Conservation (phyloP, 371 early-diverging fungal genomes). For the Rhizopus arrhizus region DNA sequence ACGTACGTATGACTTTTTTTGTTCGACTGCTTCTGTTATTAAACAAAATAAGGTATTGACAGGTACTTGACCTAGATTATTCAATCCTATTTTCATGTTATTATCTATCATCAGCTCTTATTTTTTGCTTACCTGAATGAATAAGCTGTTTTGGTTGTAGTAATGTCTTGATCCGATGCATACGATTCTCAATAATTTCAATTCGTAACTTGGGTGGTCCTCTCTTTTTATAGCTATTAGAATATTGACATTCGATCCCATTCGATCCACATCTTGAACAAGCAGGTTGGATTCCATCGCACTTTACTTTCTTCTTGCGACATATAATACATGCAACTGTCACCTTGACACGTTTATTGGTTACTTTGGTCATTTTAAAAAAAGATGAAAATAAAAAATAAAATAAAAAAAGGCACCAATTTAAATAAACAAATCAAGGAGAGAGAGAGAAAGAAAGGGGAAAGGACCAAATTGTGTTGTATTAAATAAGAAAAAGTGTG, state of each 20-base stretch:
- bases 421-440: constrained; percentile 2
- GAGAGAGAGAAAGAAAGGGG: constrained; percentile 13
- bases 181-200: constrained; percentile 70
- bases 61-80: constrained; percentile 1
- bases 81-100: background rate
- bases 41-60: constrained; percentile 18
- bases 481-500: constrained; percentile 10
- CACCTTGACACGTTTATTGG: constrained; percentile 46
- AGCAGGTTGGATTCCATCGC: constrained; percentile 48
- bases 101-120: background rate
- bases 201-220: constrained; percentile 78
- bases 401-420: constrained; percentile 7
- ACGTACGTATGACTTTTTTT: constrained; percentile 35
- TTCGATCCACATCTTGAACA: constrained; percentile 45
- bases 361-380: constrained; percentile 16
- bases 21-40: constrained; percentile 12
- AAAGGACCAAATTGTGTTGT: constrained; percentile 8
- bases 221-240: constrained; percentile 44
- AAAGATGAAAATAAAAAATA: constrained; percentile 18
- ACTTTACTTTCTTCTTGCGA: constrained; percentile 55
- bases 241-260: constrained; percentile 40
- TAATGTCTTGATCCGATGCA: constrained; percentile 70
- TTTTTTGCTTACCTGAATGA: background rate
- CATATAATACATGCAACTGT: constrained; percentile 51
- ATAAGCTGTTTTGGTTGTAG: constrained; percentile 26